phyloP scores from a whole-genome alignment of 78 protist genomes.

The Dictyostelium citrinum region DNA sequence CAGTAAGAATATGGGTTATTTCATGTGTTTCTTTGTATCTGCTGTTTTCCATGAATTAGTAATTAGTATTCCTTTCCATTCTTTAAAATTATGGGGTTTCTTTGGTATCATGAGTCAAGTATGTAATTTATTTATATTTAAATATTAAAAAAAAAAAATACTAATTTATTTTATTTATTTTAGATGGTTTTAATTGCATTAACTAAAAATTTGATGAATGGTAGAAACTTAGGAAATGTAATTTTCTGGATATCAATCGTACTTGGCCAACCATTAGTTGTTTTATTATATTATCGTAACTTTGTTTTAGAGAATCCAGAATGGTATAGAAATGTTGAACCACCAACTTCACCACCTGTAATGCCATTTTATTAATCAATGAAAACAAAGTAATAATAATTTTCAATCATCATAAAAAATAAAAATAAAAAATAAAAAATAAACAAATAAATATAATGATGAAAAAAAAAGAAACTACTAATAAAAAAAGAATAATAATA shows the following conservation, averaged over 20 bases:
- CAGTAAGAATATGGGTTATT: slow-evolving; percentile 36
- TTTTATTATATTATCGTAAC: slow-evolving; percentile 67
- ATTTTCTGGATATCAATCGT: slow-evolving; percentile 77
- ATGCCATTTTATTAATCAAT: slow-evolving; percentile 11
- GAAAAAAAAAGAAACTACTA: background rate
- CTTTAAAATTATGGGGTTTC: slow-evolving; percentile 78
- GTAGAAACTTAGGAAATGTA: slow-evolving; percentile 67
- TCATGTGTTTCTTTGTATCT: slow-evolving; percentile 79
- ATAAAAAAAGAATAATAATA: too few species aligned
- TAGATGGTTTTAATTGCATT: slow-evolving; percentile 58
- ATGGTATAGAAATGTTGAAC: slow-evolving; percentile 6
- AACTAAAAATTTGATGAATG: slow-evolving; percentile 47
- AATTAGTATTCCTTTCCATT: slow-evolving; percentile 69
- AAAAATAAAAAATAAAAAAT: background rate
- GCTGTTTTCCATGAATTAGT: slow-evolving; percentile 87
- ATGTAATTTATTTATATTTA: background rate
- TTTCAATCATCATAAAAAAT: background rate
- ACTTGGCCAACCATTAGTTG: slow-evolving; percentile 77
- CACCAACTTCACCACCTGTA: background rate
- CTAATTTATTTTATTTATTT: background rate
- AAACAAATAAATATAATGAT: background rate
- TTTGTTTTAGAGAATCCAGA: slow-evolving; percentile 59
- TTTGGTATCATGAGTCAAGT: slow-evolving; percentile 80
- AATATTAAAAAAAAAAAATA: background rate
- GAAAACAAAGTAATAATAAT: background rate